Evolutionary conservation across 2,329 filamentous ascomycete genomes (phyloP), one percentile per base, ranked within the genome.

Genomic region (Xylaria sp.): DNA sequence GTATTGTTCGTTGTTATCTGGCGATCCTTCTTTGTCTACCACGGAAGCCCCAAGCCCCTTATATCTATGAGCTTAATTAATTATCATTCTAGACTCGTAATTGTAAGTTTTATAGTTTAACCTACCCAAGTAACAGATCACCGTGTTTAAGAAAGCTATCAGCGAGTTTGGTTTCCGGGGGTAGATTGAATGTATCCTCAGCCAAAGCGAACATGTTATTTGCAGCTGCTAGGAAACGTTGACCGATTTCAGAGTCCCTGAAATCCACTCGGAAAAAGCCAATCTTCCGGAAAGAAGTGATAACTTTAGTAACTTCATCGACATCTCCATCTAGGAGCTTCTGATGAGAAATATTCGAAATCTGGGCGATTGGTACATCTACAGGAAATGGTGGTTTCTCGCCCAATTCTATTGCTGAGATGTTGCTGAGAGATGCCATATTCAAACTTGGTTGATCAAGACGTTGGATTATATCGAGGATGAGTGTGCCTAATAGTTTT

Each of bases 81-180:
- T 45, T 20, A 8, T 45, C 20, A 45, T 45, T 20, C 6, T 10
- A 45, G n/a, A 20, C 8, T 45, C 4, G 6, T 9, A 4, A 45
- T 45, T 45, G 8, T 45, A 20, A 10, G n/a, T 9, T 45, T 20
- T 10, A 8, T 45, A 8, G 7, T 20, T 45, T 15, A 20, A 45
- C 41, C 1, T 1, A 45, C 41, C 41, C 41, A 10, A 45, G 41
- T 8, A 45, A 45, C 8, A 45, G 41, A 8, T 45, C 41, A 2
- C 66, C 67, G 28, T 69, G 60, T 23, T 69, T 67, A 41, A 69
- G 64, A 57, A 69, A 67, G 56, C 60, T 69, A 28, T 67, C 67
- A 30, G 67, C 64, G 41, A 69, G 67, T 60, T 69, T 69, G 9
- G 55, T 56, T 48, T 69, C 67, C 7, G 67, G 25, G 30, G 67